These are phyloP conservation scores for Sarcomyxa edulis DNA, from an alignment of 768 basidiomycete genomes.

Conservation along the genomic window DNA sequence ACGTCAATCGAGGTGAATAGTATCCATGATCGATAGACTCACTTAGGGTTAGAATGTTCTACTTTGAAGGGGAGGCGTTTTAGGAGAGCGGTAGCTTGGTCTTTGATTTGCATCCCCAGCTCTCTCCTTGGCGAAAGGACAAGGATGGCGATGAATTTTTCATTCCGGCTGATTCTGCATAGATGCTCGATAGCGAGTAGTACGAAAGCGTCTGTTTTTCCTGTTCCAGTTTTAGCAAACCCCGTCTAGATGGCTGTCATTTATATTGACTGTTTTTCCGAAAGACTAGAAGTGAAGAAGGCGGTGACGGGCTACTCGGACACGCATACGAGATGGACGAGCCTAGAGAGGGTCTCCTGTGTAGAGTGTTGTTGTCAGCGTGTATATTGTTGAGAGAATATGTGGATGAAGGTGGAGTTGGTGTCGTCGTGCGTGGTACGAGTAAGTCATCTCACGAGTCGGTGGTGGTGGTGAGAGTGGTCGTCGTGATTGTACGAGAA, in stretches of 20 bases:
- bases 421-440: no score
- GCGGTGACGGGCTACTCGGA: slow-evolving; percentile 58
- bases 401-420: no score
- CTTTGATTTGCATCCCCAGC: slow-evolving; percentile 56
- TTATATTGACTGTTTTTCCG: slow-evolving; percentile 34
- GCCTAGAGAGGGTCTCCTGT: not conserved
- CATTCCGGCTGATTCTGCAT: slow-evolving; percentile 28
- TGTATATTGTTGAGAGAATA: no score
- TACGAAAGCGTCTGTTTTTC: slow-evolving; percentile 73
- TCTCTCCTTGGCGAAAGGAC: slow-evolving; percentile 74
- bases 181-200: slow-evolving; percentile 71
- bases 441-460: no score
- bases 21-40: slow-evolving; percentile 8
- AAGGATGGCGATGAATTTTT: slow-evolving; percentile 45
- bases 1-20: not conserved
- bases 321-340: no score
- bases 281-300: slow-evolving; percentile 56
- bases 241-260: slow-evolving; percentile 44
- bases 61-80: slow-evolving; percentile 35
- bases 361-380: no score
- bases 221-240: slow-evolving; percentile 58
- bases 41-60: slow-evolving; percentile 46
- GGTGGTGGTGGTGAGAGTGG: no score
- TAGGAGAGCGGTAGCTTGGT: slow-evolving; percentile 50
- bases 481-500: no score